Evolutionary conservation across 306 rosid species (phyloP).

Genomic region (Dalbergia cultrata): DNA sequence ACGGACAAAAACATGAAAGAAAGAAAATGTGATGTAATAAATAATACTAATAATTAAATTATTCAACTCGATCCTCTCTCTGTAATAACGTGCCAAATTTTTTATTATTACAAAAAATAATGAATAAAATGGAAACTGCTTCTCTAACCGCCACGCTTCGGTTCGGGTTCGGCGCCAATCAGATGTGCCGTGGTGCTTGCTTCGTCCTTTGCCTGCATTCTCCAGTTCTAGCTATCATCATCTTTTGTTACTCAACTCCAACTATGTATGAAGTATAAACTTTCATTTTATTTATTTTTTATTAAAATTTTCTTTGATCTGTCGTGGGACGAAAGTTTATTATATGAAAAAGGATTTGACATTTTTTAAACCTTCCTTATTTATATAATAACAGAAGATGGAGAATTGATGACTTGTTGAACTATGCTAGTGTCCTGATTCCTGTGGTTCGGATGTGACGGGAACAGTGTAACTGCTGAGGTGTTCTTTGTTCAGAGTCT

Average conservation of each 20-base stretch:
- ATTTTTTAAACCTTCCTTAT: too few relatives aligned
- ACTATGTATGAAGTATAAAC: not conserved
- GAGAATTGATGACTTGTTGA: too few relatives aligned
- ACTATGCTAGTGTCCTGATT: too few relatives aligned
- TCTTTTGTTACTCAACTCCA: not conserved
- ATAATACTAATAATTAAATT: not conserved
- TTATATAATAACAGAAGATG: too few relatives aligned
- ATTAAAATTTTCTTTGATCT: too few relatives aligned
- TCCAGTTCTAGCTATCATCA: too few relatives aligned
- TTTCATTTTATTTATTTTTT: too few relatives aligned
- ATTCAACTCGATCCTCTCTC: not conserved
- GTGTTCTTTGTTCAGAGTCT: not conserved
- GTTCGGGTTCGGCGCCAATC: slow-evolving; percentile 1
- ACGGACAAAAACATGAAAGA: not conserved
- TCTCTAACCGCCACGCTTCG: not conserved
- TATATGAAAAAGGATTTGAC: too few relatives aligned
- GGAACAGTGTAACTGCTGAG: not conserved
- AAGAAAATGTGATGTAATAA: not conserved
- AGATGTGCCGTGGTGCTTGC: not conserved
- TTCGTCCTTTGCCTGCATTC: too few relatives aligned
- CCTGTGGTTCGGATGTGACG: too few relatives aligned
- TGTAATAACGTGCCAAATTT: too few relatives aligned
- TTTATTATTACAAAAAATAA: not conserved
- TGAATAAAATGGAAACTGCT: not conserved
- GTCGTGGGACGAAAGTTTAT: too few relatives aligned